Conservation (phyloP, 169 alveolate species). For the Plasmodium cynomolgi region DNA sequence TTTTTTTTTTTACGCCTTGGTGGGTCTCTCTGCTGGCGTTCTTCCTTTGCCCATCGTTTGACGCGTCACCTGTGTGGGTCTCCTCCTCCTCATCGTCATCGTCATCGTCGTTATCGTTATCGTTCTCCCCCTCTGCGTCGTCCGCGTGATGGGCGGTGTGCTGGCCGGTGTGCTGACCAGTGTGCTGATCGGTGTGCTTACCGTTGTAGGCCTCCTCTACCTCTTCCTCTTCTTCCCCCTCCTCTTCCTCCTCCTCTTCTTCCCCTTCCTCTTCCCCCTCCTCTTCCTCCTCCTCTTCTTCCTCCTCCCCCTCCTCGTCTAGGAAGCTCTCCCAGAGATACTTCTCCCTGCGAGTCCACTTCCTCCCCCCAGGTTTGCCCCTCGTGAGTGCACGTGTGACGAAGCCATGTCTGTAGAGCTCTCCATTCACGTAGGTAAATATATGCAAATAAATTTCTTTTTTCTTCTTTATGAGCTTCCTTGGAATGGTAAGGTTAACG, state of each 20-base stretch:
- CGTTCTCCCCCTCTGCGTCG: background rate
- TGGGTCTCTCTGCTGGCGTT: background rate
- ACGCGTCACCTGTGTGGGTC: background rate
- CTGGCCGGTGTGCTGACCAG: background rate
- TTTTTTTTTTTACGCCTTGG: background rate
- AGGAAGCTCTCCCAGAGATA: slow-evolving; percentile 16
- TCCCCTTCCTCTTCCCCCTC: background rate
- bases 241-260: background rate
- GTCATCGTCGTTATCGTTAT: background rate
- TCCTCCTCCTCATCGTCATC: background rate
- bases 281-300: background rate
- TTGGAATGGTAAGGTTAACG: slow-evolving; percentile 8
- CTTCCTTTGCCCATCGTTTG: background rate
- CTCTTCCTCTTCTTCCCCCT: background rate
- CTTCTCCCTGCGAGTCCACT: background rate
- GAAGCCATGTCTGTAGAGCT: slow-evolving; percentile 34
- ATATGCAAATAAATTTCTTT: slow-evolving; percentile 49
- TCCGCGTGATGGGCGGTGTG: background rate
- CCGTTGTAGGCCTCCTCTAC: background rate
- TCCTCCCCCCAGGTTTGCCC: background rate
- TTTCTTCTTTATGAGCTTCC: background rate
- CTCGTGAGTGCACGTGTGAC: slow-evolving; percentile 3
- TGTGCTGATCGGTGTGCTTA: background rate
- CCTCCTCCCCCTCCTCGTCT: background rate
- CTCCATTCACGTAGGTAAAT: slow-evolving; percentile 42